A percentile compares a stretch with the other conserved stretches of the same genome.
phyloP scores from a whole-genome alignment of 2,329 filamentous ascomycete genomes.

The Plenodomus tracheiphilus region DNA sequence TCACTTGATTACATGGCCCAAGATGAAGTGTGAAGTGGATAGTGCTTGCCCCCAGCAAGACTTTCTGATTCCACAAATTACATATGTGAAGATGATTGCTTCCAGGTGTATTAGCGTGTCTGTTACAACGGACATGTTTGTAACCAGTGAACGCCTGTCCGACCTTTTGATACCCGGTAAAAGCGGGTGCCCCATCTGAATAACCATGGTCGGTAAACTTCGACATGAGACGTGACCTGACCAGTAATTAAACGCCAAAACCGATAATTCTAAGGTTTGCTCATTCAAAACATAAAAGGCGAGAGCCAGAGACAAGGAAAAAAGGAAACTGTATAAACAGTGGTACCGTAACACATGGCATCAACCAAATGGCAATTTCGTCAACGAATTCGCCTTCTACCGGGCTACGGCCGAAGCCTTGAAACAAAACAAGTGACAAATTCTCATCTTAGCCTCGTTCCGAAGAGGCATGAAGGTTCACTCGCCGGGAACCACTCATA shows the following conservation, averaged over 20 bases:
- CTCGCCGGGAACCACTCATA: constrained; percentile 33
- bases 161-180: background rate
- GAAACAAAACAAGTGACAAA: no score
- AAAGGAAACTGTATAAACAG: background rate
- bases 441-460: constrained; percentile 17
- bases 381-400: no score
- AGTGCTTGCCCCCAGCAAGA: no score
- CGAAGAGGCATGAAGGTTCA: constrained; percentile 29
- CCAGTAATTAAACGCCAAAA: background rate
- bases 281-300: background rate
- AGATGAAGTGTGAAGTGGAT: no score
- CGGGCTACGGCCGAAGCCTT: no score
- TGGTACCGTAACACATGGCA: background rate
- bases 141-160: background rate
- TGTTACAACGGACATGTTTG: no score
- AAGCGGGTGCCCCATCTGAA: background rate
- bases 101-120: no score
- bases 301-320: background rate
- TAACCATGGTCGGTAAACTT: background rate
- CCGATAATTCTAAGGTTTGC: background rate
- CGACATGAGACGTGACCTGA: background rate
- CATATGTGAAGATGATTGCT: no score
- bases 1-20: no score
- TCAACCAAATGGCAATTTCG: background rate
- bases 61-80: no score